Evolutionary conservation across 1,139 yeast species (phyloP).

Genomic region (Yamadazyma pseudoaaseri): DNA sequence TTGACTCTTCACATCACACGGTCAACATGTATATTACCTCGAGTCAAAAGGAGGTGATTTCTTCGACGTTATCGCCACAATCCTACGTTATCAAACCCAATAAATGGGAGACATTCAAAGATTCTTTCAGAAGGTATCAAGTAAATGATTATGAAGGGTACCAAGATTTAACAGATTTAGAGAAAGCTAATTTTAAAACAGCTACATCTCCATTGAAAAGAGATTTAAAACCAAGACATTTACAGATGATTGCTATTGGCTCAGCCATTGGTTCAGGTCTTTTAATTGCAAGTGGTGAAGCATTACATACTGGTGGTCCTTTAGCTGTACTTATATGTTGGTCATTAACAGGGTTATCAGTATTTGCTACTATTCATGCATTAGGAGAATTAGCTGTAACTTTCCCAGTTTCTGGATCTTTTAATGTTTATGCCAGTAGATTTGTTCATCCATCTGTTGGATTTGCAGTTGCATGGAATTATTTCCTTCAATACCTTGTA

Average conservation of each 20-base stretch:
- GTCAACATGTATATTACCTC: too few species aligned
- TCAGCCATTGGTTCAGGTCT: conserved; percentile 72
- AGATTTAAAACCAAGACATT: conserved; percentile 32
- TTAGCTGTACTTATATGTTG: conserved; percentile 62
- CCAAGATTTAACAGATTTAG: conserved; percentile 30
- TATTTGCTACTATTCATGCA: conserved; percentile 39
- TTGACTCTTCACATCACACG: too few species aligned
- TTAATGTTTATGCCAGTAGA: conserved; percentile 38
- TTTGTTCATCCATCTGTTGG: conserved; percentile 42
- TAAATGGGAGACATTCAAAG: conserved; percentile 39
- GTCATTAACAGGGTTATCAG: conserved; percentile 25
- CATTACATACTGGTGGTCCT: conserved; percentile 60
- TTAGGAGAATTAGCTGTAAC: conserved; percentile 39
- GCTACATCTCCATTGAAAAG: conserved; percentile 41
- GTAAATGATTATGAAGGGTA: conserved; percentile 16
- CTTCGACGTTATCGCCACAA: neutral
- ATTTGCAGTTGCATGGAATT: conserved; percentile 46
- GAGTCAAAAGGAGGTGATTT: neutral
- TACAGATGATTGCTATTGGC: conserved; percentile 75
- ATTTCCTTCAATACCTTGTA: conserved; percentile 39
- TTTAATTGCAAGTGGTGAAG: conserved; percentile 31
- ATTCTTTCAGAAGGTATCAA: conserved; percentile 32
- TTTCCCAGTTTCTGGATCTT: conserved; percentile 41
- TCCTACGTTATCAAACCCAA: conserved; percentile 6
- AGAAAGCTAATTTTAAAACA: conserved; percentile 34